These are phyloP conservation scores for Auriscalpium microsporum DNA, from an alignment of 768 basidiomycete genomes.

Conservation along the genomic window DNA sequence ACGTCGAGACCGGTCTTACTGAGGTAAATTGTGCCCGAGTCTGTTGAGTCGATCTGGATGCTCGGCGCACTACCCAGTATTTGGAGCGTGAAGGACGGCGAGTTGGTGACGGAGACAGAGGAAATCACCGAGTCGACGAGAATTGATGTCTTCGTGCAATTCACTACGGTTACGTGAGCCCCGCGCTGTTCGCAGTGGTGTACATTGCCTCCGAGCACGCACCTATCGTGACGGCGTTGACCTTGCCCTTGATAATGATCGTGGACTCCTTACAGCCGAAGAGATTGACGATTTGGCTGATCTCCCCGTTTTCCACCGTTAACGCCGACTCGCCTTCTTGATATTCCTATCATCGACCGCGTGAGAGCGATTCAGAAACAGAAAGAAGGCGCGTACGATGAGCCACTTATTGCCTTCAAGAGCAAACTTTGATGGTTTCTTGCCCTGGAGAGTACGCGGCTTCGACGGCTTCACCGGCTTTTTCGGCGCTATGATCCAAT, in stretches of 20 bases:
- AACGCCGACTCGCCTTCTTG: slow-evolving; percentile 74
- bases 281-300: slow-evolving; percentile 80
- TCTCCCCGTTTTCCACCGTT: slow-evolving; percentile 64
- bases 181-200: too few species aligned
- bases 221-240: slow-evolving; percentile 91
- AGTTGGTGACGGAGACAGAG: slow-evolving; percentile 78
- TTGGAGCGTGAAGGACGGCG: slow-evolving; percentile 89
- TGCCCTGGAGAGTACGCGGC: slow-evolving; percentile 72
- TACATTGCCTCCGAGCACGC: slow-evolving; percentile 17
- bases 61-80: slow-evolving; percentile 87
- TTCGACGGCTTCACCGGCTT: slow-evolving; percentile 78
- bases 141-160: slow-evolving; percentile 80
- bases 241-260: slow-evolving; percentile 83
- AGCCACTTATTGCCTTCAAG: slow-evolving; percentile 92
- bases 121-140: slow-evolving; percentile 93
- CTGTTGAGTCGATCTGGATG: slow-evolving; percentile 88
- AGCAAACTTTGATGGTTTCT: slow-evolving; percentile 85
- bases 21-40: slow-evolving; percentile 91
- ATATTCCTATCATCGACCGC: slow-evolving; percentile 56
- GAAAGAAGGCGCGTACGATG: slow-evolving; percentile 47
- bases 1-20: slow-evolving; percentile 70
- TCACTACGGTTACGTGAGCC: slow-evolving; percentile 40
- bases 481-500: slow-evolving; percentile 28
- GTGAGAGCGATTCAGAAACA: neutral
- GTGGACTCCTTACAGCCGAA: slow-evolving; percentile 85